A percentile compares a stretch with the other conserved stretches of the same genome.
Conservation (phyloP, 129 eudicot species). For the Flaveria trinervia region DNA sequence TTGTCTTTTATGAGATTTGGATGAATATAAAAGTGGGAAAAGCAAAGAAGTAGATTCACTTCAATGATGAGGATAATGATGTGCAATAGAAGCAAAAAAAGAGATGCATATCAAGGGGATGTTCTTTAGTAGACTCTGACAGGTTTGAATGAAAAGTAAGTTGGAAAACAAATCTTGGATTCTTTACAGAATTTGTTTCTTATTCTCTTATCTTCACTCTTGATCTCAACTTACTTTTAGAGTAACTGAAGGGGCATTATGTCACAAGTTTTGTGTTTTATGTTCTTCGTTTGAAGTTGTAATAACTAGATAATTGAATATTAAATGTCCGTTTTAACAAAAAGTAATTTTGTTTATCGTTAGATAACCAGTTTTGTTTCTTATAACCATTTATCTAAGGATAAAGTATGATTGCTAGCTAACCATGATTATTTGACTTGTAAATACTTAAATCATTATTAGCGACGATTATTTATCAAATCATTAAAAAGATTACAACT, state of each 20-base stretch:
- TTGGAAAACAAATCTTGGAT: conserved; percentile 59
- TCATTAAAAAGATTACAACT: too few species aligned
- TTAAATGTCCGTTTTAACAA: neutral
- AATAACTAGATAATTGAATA: neutral
- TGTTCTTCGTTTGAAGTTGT: neutral
- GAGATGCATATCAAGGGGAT: conserved; percentile 45
- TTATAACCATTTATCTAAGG: neutral
- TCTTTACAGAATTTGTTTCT: conserved; percentile 55
- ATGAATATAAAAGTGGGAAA: conserved; percentile 50
- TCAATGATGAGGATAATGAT: conserved; percentile 63
- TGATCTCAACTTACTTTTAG: conserved; percentile 15
- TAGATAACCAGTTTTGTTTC: neutral
- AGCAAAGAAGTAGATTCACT: conserved; percentile 59
- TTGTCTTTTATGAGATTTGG: conserved; percentile 55
- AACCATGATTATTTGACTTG: neutral
- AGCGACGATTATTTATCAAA: too few species aligned
- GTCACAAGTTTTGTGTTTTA: neutral
- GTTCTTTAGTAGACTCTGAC: conserved; percentile 68
- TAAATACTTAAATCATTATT: neutral
- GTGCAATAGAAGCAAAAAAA: conserved; percentile 28
- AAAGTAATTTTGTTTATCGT: neutral
- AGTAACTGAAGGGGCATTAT: conserved; percentile 8
- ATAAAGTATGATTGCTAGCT: neutral
- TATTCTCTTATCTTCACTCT: conserved; percentile 34
- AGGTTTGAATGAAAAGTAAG: conserved; percentile 85